Evolutionary conservation across 805 yeast species (phyloP), one percentile per base, ranked within the genome.

Genomic region (Metschnikowia anglica): DNA sequence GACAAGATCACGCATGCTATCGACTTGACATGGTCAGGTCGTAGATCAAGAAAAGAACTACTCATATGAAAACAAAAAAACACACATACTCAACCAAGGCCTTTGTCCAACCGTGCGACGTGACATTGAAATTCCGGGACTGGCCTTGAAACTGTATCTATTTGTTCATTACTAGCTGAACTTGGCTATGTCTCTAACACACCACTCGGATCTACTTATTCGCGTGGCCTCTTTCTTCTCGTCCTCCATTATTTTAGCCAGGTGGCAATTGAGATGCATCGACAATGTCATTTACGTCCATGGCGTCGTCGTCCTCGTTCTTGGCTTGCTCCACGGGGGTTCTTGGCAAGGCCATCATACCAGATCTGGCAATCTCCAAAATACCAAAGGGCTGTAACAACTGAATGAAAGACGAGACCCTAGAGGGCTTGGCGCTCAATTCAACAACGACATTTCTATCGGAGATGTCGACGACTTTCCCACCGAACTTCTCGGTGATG

Each of bases 261-360:
- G 99, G 99, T 49, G 99, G 99, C 59, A 91, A 77, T 67, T 84
- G 88, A 41, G 91, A 77, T 52, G 84, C 85, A 64, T 91, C 98
- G 48, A 89, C 95, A 53, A 81, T 79, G 43, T 85, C 87, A 43
- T 72, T 66, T 26, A 83, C 85, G 47, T 78, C 81, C 48, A 70
- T 70, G 12, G 68, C 66, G 24, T 72, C 70, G 8, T 76, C 84
- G 21, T 74, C 80, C 17, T 71, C 76, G 15, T 69, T 76, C 32
- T 63, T 69, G 32, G 60, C 63, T 17, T 68, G 69, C 51, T 83
- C 87, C 54, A 89, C 70, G 32, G 96, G 97, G 37, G 98, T 88
- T 77, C 97, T 83, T 60, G 98, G 95, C 58, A 93, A 77, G 8
- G 98, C 99, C 91, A 93, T 89, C 95, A 91, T 88, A 70, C 99